Conservation (phyloP, 345 rosid species). For the Ceriops zippeliana region DNA sequence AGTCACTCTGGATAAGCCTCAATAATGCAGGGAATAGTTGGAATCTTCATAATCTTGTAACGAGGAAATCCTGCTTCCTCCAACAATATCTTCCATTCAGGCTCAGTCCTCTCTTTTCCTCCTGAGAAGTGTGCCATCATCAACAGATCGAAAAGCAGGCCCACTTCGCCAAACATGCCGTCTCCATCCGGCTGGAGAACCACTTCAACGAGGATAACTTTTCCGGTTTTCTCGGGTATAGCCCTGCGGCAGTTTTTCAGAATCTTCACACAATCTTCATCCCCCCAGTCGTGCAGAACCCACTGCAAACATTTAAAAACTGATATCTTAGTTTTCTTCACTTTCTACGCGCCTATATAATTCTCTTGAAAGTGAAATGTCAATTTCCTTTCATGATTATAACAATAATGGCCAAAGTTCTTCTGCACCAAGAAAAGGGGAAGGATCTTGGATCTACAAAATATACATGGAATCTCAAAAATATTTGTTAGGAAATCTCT, state of each 20-base stretch:
- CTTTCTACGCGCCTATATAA: too few species aligned
- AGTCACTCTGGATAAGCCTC: conserved; percentile 32
- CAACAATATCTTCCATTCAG: conserved; percentile 37
- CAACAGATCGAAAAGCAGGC: conserved; percentile 24
- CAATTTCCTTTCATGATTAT: too few species aligned
- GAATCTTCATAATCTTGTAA: conserved; percentile 34
- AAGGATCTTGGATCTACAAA: too few species aligned
- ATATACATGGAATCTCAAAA: too few species aligned
- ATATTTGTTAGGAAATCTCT: too few species aligned
- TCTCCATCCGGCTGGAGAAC: conserved; percentile 24
- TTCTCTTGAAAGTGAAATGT: too few species aligned
- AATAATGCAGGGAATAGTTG: conserved; percentile 26
- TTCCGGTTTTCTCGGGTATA: conserved; percentile 23
- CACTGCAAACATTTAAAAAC: conserved; percentile 6
- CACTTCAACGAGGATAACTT: conserved; percentile 23
- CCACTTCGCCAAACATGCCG: conserved; percentile 8
- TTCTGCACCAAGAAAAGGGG: too few species aligned
- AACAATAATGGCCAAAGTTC: too few species aligned
- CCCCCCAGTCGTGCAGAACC: conserved; percentile 31
- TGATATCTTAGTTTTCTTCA: too few species aligned
- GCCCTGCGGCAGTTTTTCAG: conserved; percentile 28
- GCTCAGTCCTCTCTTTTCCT: conserved; percentile 36
- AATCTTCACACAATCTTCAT: conserved; percentile 25
- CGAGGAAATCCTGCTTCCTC: conserved; percentile 36
- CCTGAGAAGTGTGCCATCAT: conserved; percentile 27